Evolutionary conservation across 2,329 filamentous ascomycete genomes (phyloP), one percentile per base, ranked within the genome.

Genomic region (Alternaria ethzedia): DNA sequence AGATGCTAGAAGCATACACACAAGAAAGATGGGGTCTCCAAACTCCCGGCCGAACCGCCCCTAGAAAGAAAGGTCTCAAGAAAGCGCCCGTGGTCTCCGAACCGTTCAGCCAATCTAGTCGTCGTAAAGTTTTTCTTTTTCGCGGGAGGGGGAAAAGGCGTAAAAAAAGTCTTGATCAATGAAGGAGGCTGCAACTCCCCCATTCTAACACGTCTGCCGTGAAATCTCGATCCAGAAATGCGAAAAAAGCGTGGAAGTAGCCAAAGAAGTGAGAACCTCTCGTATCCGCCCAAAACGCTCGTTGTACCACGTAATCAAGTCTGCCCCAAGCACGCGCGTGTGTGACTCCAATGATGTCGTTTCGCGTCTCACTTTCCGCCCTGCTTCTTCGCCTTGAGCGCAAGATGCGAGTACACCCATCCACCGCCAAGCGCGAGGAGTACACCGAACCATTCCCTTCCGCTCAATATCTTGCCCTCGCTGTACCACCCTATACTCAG

Each of bases 401-500:
- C 75, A 52, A 81, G 66, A 65, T 83, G 82, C 41, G 81, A 82
- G 74, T 84, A 84, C 20, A 83, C 75, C 70, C 81, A 83, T 41
- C 81, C 82, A 26, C 82, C 82, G 12, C 82, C 80, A 8, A 84
- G 70, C 30, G 82, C 82, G 26, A 83, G 68, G n/a, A 81, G 57
- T 11, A 84, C 82, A 60, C 82, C 82, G n/a, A 80, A 70, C 61
- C 77, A 74, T 63, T 84, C 82, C 46, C 75, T 74, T 11, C 73
- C 57, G 47, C 75, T 81, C 28, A 83, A 71, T 11, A 78, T 69
- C 65, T 81, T 80, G 58, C 80, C 80, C 67, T 83, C 82, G 70
- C 78, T 82, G 59, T 83, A 78, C 82, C 82, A 84, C 11, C 82
- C 82, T 66, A 82, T 81, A 21, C 78, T 80, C 63, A 83, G 71